Evolutionary conservation across 2,329 filamentous ascomycete species (phyloP), one percentile per base, ranked within the genome.

Genomic region (Fusarium brachygibbosum): DNA sequence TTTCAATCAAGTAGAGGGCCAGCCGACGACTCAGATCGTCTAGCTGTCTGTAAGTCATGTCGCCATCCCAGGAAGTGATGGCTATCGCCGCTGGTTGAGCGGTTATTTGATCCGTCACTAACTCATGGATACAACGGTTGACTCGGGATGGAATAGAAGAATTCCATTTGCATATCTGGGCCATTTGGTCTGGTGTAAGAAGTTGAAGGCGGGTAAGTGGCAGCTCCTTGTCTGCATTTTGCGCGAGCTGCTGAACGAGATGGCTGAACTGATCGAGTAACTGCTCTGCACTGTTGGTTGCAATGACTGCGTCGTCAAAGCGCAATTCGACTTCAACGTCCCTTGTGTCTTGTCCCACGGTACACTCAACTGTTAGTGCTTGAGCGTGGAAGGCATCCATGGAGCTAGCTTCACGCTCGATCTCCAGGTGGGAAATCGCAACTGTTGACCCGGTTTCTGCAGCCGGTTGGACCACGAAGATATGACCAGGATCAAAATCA

Each of bases 401-500:
- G n/a, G 48, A 51, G 21, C 48, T 51, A 21, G 34, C 34, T 51
- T 51, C 48, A 21, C 34, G 48, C 34, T 51, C 34, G 17, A 51
- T 28, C 29, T 51, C 34, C 12, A 51, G 17, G 34, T 51, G 23
- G 13, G 48, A 38, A 37, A 17, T 21, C 23, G 17, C n/a, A n/a
- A 31, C 37, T 13, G 28, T 11, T 0, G 37, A 41, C 11, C 42
- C 37, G 37, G 12, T 23, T 42, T 53, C 50, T 25, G 28, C 50
- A 25, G 37, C 50, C 3, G 50, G 50, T 13, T 53, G 50, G 19
- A 53, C 50, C 14, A 53, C 37, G 19, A 53, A 53, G 19, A 53
- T 41, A 53, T 53, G 50, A 19, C 50, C 50, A 3, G 50, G 50
- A 32, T 53, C 50, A 25, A 53, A 53, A 41, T 42, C 50, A 32